Evolutionary conservation across 2,329 filamentous ascomycete species (phyloP).

Genomic region (Fonsecaea nubica): DNA sequence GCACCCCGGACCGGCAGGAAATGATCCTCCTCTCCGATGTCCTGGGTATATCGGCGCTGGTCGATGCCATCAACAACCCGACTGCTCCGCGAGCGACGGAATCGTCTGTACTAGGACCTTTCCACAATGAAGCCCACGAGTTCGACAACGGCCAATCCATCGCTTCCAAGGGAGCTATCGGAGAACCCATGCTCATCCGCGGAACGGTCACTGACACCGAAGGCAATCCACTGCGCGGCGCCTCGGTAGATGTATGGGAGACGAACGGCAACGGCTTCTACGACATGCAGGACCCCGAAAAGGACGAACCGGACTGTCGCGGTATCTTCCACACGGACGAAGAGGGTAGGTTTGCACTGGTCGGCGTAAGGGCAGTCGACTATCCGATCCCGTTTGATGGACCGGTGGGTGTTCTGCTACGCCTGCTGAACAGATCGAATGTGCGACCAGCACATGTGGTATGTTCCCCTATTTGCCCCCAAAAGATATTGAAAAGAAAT

Average conservation of each 20-base stretch:
- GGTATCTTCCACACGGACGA: conserved; percentile 27
- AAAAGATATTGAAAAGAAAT: not conserved
- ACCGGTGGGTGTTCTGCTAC: conserved; percentile 61
- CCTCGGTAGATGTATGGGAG: conserved; percentile 29
- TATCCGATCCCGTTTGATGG: conserved; percentile 33
- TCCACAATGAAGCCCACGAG: conserved; percentile 28
- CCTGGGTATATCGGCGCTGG: conserved; percentile 27
- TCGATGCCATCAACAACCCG: conserved; percentile 31
- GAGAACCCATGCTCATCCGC: conserved; percentile 26
- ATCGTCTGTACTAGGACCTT: conserved; percentile 28
- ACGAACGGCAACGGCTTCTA: conserved; percentile 30
- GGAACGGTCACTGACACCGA: conserved; percentile 24
- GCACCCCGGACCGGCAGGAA: conserved; percentile 27
- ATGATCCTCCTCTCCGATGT: conserved; percentile 30
- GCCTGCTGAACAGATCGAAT: conserved; percentile 62
- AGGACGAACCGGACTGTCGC: conserved; percentile 28
- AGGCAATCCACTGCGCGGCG: conserved; percentile 20
- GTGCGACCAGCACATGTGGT: conserved; percentile 65
- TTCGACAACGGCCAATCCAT: conserved; percentile 24
- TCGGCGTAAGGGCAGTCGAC: conserved; percentile 25
- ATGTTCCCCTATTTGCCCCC: not conserved
- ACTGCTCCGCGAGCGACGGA: conserved; percentile 23
- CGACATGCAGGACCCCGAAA: conserved; percentile 31
- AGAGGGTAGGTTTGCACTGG: conserved; percentile 23
- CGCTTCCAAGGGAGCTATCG: conserved; percentile 23